A percentile compares a stretch with the other conserved stretches of the same genome.
phyloP scores from a whole-genome alignment of 1,139 yeast genomes.

The Pichia sp. region DNA sequence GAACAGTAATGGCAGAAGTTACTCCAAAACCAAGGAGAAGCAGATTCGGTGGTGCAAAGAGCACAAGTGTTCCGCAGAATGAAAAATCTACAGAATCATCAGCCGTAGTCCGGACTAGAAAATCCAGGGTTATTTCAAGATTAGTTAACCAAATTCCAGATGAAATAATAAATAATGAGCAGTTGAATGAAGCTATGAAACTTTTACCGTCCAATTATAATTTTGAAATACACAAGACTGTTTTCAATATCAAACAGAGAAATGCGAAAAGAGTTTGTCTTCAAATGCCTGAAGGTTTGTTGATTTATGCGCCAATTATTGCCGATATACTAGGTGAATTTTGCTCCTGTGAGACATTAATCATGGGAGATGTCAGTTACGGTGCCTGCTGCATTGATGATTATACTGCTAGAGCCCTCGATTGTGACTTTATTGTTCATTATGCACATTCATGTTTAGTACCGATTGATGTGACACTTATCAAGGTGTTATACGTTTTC shows the following conservation, averaged over 20 bases:
- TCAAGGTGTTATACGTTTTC: conserved; percentile 89
- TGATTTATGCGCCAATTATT: conserved; percentile 80
- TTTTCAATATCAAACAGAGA: conserved; percentile 81
- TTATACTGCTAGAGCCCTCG: conserved; percentile 85
- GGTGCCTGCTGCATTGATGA: conserved; percentile 99
- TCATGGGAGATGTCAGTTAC: conserved; percentile 98
- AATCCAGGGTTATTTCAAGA: conserved; percentile 43
- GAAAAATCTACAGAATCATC: conserved; percentile 1
- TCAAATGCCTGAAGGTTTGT: conserved; percentile 96
- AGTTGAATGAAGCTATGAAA: conserved; percentile 73
- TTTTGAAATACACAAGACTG: conserved; percentile 92
- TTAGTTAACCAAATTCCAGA: conserved; percentile 84
- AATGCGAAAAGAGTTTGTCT: conserved; percentile 77
- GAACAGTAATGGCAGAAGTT: conserved; percentile 8
- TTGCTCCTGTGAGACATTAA: conserved; percentile 79
- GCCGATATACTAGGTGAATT: conserved; percentile 91
- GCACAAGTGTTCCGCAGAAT: not conserved
- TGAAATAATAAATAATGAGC: conserved; percentile 74
- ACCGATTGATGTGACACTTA: conserved; percentile 86
- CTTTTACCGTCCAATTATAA: conserved; percentile 86
- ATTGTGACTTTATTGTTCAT: conserved; percentile 92
- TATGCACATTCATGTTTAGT: conserved; percentile 97
- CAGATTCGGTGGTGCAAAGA: conserved; percentile 26
- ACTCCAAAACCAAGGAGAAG: conserved; percentile 14
- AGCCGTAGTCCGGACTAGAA: conserved; percentile 31